Conservation (phyloP, 306 rosid species). For the Vigna nakashimae region DNA sequence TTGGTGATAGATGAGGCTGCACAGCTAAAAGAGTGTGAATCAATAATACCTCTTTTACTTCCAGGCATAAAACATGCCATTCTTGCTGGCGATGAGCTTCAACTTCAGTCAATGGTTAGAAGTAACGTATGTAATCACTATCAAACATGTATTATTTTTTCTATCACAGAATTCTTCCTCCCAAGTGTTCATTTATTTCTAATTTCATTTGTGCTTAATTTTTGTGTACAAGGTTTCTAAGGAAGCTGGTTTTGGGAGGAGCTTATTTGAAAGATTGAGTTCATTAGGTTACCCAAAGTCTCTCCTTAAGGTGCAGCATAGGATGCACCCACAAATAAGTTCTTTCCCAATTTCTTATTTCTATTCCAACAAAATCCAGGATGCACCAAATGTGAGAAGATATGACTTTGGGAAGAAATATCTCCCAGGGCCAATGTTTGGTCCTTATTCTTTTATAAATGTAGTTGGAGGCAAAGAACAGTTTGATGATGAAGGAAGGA, state of each 20-base stretch:
- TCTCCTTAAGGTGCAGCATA: slow-evolving; percentile 64
- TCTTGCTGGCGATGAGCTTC: slow-evolving; percentile 80
- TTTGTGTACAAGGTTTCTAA: slow-evolving; percentile 51
- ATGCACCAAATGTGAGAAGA: slow-evolving; percentile 60
- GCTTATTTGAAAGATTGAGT: slow-evolving; percentile 71
- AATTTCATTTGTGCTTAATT: background rate
- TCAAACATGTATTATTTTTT: background rate
- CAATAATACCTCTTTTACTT: slow-evolving; percentile 57
- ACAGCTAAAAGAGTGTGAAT: slow-evolving; percentile 73
- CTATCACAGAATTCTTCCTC: background rate
- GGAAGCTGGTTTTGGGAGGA: slow-evolving; percentile 72
- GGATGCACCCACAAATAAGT: slow-evolving; percentile 81
- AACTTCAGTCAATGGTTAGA: slow-evolving; percentile 60
- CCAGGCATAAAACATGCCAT: slow-evolving; percentile 58
- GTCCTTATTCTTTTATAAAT: slow-evolving; percentile 73
- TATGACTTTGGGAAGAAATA: slow-evolving; percentile 44
- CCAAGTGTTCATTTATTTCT: background rate
- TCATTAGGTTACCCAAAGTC: slow-evolving; percentile 48
- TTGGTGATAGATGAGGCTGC: slow-evolving; percentile 84
- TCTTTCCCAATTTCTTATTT: slow-evolving; percentile 65
- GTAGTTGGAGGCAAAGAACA: slow-evolving; percentile 69
- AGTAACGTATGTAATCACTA: slow-evolving; percentile 56
- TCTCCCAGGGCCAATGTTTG: slow-evolving; percentile 64
- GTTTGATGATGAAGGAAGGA: slow-evolving; percentile 60
- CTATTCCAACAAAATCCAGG: slow-evolving; percentile 51